Base-by-base conservation (phyloP, 2,329 filamentous ascomycete genomes). In the Penicillium italicum region DNA sequence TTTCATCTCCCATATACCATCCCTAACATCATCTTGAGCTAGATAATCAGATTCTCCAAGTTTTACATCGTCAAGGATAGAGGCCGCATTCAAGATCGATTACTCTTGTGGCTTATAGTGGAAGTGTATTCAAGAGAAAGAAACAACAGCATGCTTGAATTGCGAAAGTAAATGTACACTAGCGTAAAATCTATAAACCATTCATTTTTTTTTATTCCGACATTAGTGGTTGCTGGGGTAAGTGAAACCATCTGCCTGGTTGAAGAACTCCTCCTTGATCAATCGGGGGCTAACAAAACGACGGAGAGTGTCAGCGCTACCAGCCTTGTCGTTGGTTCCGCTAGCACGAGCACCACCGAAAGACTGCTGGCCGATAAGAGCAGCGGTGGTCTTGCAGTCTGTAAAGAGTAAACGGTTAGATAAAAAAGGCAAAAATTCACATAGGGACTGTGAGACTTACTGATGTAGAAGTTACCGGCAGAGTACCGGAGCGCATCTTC, bases 251-350 rank as follows among this genome's bases (percentile, higher is more conserved):
- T 78, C 77, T 5, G 78, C 78, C 33, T 83, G 84, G 3, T 81
- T 74, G 61, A 77, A 77, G 66, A 90, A 90, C 77, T 90, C 87
- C 77, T 91, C 88, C 82, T 88, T 89, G 65, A 89, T 81, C 53
- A 82, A 81, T 57, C 85, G 76, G 57, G 81, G 76, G 69, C 84
- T 88, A 50, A 86, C 82, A 68, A 88, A 88, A 46, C 85, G 77
- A 53, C 77, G 79, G 63, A 89, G 69, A 55, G 86, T 71, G 67
- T 83, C 82, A 63, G 78, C 71, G 67, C 82, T 85, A 33, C 85
- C 85, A 18, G 85, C 85, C 79, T 88, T 88, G 73, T 89, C 86
- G 69, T 89, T 88, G 8, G 86, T 89, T 22, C 86, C 86, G 60
- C 82, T 86, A n/a, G 84, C 85, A 57, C 86, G 79, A 14, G 83